Evolutionary conservation across 768 basidiomycete genomes (phyloP), one percentile per base, ranked within the genome.

Genomic region (Hemileccinum rubropunctum): DNA sequence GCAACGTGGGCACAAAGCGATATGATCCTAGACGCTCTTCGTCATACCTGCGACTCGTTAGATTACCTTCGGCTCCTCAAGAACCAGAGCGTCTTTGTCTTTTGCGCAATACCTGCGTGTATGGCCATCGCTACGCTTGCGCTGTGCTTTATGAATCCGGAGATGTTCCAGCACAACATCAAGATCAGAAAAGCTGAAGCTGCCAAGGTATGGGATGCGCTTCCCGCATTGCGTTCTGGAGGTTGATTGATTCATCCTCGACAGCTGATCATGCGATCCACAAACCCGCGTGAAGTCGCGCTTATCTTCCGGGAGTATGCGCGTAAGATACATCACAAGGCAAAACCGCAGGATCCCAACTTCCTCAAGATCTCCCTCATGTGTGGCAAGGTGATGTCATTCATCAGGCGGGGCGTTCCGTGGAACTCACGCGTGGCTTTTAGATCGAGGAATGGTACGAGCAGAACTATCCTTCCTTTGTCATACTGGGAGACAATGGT

Each of bases 61-160:
- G 95, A 98, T 66, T 98, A 98, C 68, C 78, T 98, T 56, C 76
- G 80, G 35, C 68, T 97, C 39, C 73, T 98, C 61, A 86, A 81
- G 67, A 95, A 90, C 71, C 95, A 98, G 72, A 88, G 79, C 49
- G 84, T 97, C 17, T 98, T 98, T 78, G 90, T 90, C 64, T 98
- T 98, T 70, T 93, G 91, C 58, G 92, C 95, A 0, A 89, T 98
- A 51, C 95, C 95, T 6, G 89, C 86, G 15, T 80, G 86, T 12
- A 98, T 98, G 95, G 94, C 95, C 0, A 86, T 99, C 56, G 95
- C 95, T 10, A 98, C 95, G 8, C 77, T 99, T 18, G 81, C 86
- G 43, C 69, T 91, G 40, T 95, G 93, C 68, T 98, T 94, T 73
- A 94, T 91, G 90, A 98, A 98, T 71, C 80, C 81, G 8, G 73